A percentile compares a stretch with the other conserved stretches of the same genome.
Evolutionary conservation across 2,329 filamentous ascomycete species (phyloP).

Genomic region (Cercospora brassicicola): DNA sequence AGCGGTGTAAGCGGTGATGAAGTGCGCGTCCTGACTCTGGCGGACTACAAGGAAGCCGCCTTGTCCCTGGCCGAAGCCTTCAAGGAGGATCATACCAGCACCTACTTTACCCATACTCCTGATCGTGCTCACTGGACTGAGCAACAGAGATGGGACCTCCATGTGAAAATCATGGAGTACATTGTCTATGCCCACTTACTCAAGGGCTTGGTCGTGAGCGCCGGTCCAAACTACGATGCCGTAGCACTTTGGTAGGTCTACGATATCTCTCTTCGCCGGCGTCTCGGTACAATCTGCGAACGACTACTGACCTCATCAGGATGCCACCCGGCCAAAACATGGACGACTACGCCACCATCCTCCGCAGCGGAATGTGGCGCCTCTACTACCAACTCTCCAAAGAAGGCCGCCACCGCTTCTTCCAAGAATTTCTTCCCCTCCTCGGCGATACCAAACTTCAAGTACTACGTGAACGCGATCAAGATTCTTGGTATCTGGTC

Average conservation of each 20-base stretch:
- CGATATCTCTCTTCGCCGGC: background rate
- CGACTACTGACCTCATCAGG: conserved; percentile 48
- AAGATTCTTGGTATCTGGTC: conserved; percentile 75
- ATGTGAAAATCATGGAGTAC: conserved; percentile 75
- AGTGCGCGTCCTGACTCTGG: conserved; percentile 63
- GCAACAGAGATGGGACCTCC: conserved; percentile 72
- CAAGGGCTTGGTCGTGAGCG: conserved; percentile 71
- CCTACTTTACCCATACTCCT: conserved; percentile 72
- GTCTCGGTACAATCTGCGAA: background rate
- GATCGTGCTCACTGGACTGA: conserved; percentile 63
- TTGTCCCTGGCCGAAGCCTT: conserved; percentile 75
- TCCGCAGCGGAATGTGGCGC: conserved; percentile 76
- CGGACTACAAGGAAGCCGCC: conserved; percentile 70
- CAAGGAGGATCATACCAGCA: conserved; percentile 69
- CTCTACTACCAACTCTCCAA: conserved; percentile 71
- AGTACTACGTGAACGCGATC: conserved; percentile 66
- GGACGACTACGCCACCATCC: conserved; percentile 69
- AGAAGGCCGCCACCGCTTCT: conserved; percentile 74
- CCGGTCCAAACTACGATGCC: conserved; percentile 73
- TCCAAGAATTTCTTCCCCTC: conserved; percentile 72
- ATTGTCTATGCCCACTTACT: conserved; percentile 73
- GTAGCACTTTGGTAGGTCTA: conserved; percentile 71
- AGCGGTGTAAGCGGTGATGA: conserved; percentile 45
- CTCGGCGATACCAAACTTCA: conserved; percentile 70
- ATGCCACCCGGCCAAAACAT: conserved; percentile 72